phyloP scores from a whole-genome alignment of 2,329 filamentous ascomycete genomes.

The Apiospora kogelbergensis region DNA sequence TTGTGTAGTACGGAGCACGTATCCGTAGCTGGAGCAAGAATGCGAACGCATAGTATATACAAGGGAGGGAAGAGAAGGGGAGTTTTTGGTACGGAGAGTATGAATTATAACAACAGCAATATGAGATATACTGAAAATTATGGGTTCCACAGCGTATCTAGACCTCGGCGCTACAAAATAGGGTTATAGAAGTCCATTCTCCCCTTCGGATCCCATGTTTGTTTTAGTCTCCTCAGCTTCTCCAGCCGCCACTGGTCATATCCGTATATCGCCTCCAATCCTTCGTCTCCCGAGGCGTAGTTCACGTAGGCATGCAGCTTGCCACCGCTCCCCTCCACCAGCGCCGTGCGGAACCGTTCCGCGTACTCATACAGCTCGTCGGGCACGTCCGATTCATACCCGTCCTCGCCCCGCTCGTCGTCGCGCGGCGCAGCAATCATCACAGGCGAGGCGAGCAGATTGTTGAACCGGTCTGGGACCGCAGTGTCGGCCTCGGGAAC shows the following conservation, averaged over 20 bases:
- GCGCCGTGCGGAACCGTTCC: background rate
- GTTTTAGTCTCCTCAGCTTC: slow-evolving; percentile 23
- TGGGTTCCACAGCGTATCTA: too few species aligned
- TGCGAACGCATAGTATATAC: background rate
- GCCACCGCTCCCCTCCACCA: slow-evolving; percentile 13
- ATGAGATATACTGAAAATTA: too few species aligned
- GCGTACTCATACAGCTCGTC: background rate
- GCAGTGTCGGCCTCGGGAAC: slow-evolving; percentile 21
- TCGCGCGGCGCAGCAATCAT: background rate
- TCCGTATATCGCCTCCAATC: slow-evolving; percentile 22
- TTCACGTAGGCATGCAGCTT: slow-evolving; percentile 24
- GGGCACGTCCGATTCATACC: background rate
- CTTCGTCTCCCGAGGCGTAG: slow-evolving; percentile 31
- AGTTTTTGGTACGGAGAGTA: background rate
- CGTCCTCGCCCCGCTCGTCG: background rate
- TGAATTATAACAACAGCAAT: too few species aligned
- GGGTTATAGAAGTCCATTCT: slow-evolving; percentile 1
- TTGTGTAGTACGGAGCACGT: background rate
- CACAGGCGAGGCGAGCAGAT: slow-evolving; percentile 16
- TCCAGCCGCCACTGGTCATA: slow-evolving; percentile 21
- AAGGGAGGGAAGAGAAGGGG: too few species aligned
- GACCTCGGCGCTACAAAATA: background rate
- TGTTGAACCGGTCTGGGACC: slow-evolving; percentile 25
- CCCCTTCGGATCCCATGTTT: slow-evolving; percentile 26
- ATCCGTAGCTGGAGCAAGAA: background rate